Percentiles rank a stretch among this genome's conserved stretches.
Conservation (phyloP, 140 eudicot species). For the Ambrosia hybrid region DNA sequence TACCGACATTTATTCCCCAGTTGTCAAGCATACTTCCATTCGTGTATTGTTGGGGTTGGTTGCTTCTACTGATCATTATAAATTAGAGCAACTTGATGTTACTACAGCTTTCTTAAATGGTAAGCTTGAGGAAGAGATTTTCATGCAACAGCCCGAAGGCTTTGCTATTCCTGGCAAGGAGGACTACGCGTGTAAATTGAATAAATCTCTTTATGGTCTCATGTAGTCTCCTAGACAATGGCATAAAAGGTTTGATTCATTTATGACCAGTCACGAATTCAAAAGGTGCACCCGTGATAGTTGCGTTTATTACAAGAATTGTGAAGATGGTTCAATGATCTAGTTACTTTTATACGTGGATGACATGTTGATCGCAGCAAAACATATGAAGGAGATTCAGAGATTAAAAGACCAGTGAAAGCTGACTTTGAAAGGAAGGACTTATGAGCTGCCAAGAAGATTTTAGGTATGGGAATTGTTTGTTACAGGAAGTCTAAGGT, state of each 20-base stretch:
- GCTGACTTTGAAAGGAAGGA: not conserved
- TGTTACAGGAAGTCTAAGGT: not conserved
- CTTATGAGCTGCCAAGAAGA: not conserved
- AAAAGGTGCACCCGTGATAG: constrained; percentile 5
- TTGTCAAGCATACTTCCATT: not conserved
- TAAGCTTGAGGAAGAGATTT: not conserved
- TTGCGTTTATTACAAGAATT: constrained; percentile 1
- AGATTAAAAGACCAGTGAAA: not conserved
- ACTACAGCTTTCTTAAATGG: not conserved
- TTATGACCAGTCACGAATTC: constrained; percentile 12
- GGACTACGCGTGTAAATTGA: not conserved
- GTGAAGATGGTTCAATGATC: constrained; percentile 12
- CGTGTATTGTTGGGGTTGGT: not conserved
- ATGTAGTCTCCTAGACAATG: not conserved
- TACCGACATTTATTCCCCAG: constrained; percentile 5
- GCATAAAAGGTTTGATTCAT: not conserved
- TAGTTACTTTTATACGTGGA: constrained; percentile 8
- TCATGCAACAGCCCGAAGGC: not conserved
- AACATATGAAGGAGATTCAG: constrained; percentile 12
- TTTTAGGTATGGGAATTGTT: not conserved
- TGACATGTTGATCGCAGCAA: constrained; percentile 4
- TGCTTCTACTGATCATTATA: not conserved
- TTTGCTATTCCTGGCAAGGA: not conserved
- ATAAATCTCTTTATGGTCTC: not conserved
- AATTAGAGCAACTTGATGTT: not conserved